A percentile compares a stretch with the other conserved stretches of the same genome.
phyloP scores from a whole-genome alignment of 2,329 filamentous ascomycete genomes.

The Penicillium rolfsii region DNA sequence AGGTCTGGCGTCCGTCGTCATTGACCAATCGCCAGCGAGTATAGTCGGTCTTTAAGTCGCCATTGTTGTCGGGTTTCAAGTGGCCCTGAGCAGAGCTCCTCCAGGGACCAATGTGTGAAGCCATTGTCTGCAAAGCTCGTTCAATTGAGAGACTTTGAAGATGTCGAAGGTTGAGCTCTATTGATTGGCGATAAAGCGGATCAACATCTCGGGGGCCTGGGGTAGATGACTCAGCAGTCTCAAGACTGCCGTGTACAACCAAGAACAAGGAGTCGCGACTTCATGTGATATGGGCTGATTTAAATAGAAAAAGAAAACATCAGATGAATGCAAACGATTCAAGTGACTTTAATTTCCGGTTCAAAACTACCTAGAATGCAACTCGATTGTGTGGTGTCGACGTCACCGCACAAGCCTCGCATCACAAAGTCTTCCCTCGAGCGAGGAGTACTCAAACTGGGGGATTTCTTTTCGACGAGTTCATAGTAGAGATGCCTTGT shows the following conservation, averaged over 20 bases:
- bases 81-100: slow-evolving; percentile 41
- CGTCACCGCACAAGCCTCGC: not conserved
- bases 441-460: not conserved
- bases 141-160: slow-evolving; percentile 6
- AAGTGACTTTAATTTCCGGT: too few relatives aligned
- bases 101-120: slow-evolving; percentile 40
- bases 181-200: slow-evolving; percentile 11
- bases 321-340: not conserved
- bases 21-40: slow-evolving; percentile 82
- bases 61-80: slow-evolving; percentile 38
- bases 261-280: slow-evolving; percentile 10
- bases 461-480: not conserved
- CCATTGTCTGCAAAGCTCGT: slow-evolving; percentile 23
- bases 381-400: not conserved
- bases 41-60: slow-evolving; percentile 69
- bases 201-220: slow-evolving; percentile 12
- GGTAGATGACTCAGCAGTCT: slow-evolving; percentile 30
- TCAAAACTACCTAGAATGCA: too few relatives aligned
- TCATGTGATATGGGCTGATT: slow-evolving; percentile 3
- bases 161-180: slow-evolving; percentile 6
- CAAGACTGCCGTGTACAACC: slow-evolving; percentile 25
- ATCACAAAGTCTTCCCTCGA: not conserved
- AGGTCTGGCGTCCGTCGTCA: slow-evolving; percentile 83
- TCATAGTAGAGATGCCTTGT: not conserved
- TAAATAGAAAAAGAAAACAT: not conserved